phyloP scores from a whole-genome alignment of 108 stramenopile species.

The Conticribra weissflogii region DNA sequence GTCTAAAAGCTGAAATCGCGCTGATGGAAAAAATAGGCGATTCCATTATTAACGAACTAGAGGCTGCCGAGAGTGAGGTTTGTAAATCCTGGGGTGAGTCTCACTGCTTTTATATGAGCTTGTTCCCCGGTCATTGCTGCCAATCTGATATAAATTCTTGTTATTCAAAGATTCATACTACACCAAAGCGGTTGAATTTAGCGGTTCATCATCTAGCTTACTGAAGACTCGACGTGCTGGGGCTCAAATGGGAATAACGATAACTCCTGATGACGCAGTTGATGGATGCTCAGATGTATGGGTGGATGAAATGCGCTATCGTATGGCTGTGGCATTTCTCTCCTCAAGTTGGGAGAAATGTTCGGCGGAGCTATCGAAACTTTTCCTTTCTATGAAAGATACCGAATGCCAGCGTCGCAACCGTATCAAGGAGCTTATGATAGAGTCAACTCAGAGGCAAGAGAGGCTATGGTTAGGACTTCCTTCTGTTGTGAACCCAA shows the following conservation, averaged over 20 bases:
- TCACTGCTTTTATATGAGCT: no score
- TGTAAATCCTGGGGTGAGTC: conserved; percentile 63
- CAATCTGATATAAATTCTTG: not conserved
- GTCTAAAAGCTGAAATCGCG: conserved; percentile 48
- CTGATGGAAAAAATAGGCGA: conserved; percentile 70
- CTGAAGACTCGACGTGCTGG: conserved; percentile 21
- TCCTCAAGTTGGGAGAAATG: conserved; percentile 78
- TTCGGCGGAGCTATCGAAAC: conserved; percentile 59
- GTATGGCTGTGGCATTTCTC: conserved; percentile 74
- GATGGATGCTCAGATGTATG: conserved; percentile 69
- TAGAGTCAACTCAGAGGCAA: conserved; percentile 67
- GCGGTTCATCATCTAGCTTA: conserved; percentile 16
- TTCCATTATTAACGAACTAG: conserved; percentile 67
- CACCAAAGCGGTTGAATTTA: conserved; percentile 45
- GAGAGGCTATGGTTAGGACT: conserved; percentile 69
- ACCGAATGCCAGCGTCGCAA: conserved; percentile 69
- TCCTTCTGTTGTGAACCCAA: conserved; percentile 55
- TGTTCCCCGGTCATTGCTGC: no score
- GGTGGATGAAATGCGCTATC: conserved; percentile 82
- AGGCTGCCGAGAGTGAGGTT: conserved; percentile 74
- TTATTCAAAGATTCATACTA: conserved; percentile 49
- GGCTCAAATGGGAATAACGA: conserved; percentile 17
- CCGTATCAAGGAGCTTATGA: conserved; percentile 66
- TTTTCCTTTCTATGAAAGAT: conserved; percentile 68
- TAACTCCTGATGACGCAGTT: conserved; percentile 34